Conservation (phyloP, 2,329 filamentous ascomycete genomes). For the Ophiostoma quercus region DNA sequence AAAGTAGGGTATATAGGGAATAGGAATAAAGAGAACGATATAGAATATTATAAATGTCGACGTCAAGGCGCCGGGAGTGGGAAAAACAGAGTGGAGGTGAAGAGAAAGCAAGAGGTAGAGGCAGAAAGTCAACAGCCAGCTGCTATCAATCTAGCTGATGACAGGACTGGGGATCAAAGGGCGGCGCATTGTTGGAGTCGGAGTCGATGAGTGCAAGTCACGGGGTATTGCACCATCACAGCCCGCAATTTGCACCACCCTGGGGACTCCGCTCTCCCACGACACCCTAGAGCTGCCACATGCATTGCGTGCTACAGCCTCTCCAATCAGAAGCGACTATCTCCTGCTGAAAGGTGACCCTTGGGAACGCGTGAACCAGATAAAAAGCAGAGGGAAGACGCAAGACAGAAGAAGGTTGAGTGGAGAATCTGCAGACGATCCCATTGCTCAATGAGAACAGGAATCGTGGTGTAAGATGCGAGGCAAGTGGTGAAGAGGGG, state of each 20-base stretch:
- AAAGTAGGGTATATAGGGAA: background rate
- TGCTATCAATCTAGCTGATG: conserved; percentile 4
- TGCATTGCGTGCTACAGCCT: conserved; percentile 26
- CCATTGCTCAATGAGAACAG: conserved; percentile 15
- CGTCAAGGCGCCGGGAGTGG: background rate
- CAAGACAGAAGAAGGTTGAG: conserved; percentile 5
- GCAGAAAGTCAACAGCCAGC: background rate
- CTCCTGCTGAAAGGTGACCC: conserved; percentile 1
- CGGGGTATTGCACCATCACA: conserved; percentile 58
- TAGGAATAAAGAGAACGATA: background rate
- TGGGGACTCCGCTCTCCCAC: conserved; percentile 30
- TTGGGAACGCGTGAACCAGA: conserved; percentile 12
- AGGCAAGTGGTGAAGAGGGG: background rate
- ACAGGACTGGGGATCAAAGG: conserved; percentile 9
- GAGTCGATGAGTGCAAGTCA: conserved; percentile 38
- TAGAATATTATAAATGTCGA: conserved; percentile 9
- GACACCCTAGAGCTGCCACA: conserved; percentile 16
- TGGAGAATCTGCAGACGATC: conserved; percentile 18
- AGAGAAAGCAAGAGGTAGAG: background rate
- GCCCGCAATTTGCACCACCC: conserved; percentile 41
- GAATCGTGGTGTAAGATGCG: background rate
- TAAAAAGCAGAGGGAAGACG: background rate
- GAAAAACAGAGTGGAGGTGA: conserved; percentile 8
- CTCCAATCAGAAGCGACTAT: conserved; percentile 33
- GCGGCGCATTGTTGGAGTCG: conserved; percentile 16